Evolutionary conservation across 2,329 filamentous ascomycete species (phyloP).

Genomic region (Diplodia seriata): DNA sequence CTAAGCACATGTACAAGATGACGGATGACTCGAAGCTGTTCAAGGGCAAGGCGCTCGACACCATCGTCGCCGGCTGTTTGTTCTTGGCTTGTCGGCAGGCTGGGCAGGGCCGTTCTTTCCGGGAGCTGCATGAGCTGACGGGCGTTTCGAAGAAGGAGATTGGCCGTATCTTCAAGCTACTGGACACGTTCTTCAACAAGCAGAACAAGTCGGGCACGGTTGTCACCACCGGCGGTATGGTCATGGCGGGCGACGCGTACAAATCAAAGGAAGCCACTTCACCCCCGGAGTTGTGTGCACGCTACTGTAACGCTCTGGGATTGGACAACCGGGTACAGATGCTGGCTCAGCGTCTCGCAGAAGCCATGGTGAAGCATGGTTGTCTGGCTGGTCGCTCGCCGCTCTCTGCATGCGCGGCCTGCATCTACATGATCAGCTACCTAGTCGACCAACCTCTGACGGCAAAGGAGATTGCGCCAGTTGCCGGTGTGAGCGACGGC

Average conservation of each 20-base stretch:
- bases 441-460: slow-evolving; percentile 79
- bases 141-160: slow-evolving; percentile 98
- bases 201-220: slow-evolving; percentile 49
- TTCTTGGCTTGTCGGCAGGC: slow-evolving; percentile 97
- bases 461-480: slow-evolving; percentile 84
- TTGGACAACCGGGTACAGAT: slow-evolving; percentile 78
- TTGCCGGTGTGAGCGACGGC: slow-evolving; percentile 92
- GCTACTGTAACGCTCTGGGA: slow-evolving; percentile 85
- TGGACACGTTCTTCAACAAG: slow-evolving; percentile 86
- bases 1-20: slow-evolving; percentile 94
- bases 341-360: slow-evolving; percentile 78
- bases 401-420: slow-evolving; percentile 90
- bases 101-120: slow-evolving; percentile 85
- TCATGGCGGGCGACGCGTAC: slow-evolving; percentile 64
- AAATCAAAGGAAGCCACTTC: slow-evolving; percentile 77
- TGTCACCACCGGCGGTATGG: slow-evolving; percentile 48
- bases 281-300: slow-evolving; percentile 82
- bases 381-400: slow-evolving; percentile 91
- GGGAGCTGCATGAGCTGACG: slow-evolving; percentile 91
- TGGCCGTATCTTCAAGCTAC: slow-evolving; percentile 88
- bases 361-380: slow-evolving; percentile 76
- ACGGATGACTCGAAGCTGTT: slow-evolving; percentile 91
- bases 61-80: slow-evolving; percentile 93
- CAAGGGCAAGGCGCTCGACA: slow-evolving; percentile 94
- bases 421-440: slow-evolving; percentile 94